Percentiles rank a stretch among this genome's conserved stretches.
phyloP scores from a whole-genome alignment of 2,329 filamentous ascomycete species.

The Davidsoniella australis region DNA sequence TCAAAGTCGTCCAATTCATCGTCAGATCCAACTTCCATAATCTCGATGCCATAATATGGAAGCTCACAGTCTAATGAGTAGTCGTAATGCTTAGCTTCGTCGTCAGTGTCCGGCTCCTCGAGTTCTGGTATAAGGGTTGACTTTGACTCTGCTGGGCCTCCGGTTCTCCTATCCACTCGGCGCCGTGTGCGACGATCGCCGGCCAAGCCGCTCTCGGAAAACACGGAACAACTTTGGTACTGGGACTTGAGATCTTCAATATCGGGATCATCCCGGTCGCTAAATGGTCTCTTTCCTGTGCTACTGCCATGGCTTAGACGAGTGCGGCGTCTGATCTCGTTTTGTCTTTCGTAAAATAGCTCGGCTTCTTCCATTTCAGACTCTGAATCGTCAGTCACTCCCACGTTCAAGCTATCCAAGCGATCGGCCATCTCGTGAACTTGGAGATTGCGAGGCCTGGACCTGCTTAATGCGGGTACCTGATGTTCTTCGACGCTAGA shows the following conservation, averaged over 20 bases:
- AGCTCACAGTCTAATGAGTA: slow-evolving; percentile 29
- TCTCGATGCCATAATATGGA: slow-evolving; percentile 32
- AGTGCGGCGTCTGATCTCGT: slow-evolving; percentile 26
- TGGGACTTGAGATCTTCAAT: slow-evolving; percentile 19
- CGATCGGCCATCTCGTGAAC: slow-evolving; percentile 1
- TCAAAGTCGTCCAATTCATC: slow-evolving; percentile 6
- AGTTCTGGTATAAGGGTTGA: slow-evolving; percentile 34
- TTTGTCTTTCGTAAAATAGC: slow-evolving; percentile 24
- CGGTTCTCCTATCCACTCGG: slow-evolving; percentile 27
- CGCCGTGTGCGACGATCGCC: slow-evolving; percentile 32
- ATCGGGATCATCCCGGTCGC: slow-evolving; percentile 35
- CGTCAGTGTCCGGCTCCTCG: slow-evolving; percentile 33
- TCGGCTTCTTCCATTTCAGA: slow-evolving; percentile 36
- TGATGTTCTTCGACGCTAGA: slow-evolving; percentile 21
- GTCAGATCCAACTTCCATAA: slow-evolving; percentile 29
- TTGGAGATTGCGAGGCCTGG: slow-evolving; percentile 21
- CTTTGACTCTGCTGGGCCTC: slow-evolving; percentile 31
- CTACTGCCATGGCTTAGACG: slow-evolving; percentile 35
- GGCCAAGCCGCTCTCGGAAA: slow-evolving; percentile 22
- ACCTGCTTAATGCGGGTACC: slow-evolving; percentile 24
- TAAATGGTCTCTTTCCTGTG: slow-evolving; percentile 37
- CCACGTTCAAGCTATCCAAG: slow-evolving; percentile 18
- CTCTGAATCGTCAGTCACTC: slow-evolving; percentile 24
- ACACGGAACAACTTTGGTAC: slow-evolving; percentile 8
- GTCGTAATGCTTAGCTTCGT: slow-evolving; percentile 22